phyloP scores from a whole-genome alignment of 2,329 filamentous ascomycete genomes.

The Orbilia brochopaga region DNA sequence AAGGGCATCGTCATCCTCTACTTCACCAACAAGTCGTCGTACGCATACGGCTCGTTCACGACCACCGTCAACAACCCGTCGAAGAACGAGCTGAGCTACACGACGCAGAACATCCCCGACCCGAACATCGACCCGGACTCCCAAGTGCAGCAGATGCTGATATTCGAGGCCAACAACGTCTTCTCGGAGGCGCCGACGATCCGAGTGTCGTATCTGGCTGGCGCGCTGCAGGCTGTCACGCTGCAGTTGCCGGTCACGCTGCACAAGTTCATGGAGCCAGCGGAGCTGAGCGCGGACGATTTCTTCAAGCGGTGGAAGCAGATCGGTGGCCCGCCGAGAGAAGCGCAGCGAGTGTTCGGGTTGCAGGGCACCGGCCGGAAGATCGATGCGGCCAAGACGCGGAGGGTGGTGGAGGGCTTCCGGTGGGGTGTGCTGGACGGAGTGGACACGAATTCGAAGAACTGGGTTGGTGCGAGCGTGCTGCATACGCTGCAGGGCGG shows the following conservation, averaged over 20 bases:
- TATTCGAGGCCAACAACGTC: constrained; percentile 84
- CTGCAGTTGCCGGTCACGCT: constrained; percentile 85
- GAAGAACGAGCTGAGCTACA: constrained; percentile 75
- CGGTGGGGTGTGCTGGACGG: constrained; percentile 83
- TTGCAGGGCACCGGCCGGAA: constrained; percentile 66
- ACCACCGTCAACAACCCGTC: constrained; percentile 82
- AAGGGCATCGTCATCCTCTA: constrained; percentile 95
- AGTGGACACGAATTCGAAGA: constrained; percentile 91
- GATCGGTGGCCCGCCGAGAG: constrained; percentile 84
- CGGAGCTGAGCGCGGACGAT: constrained; percentile 83
- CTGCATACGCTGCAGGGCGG: constrained; percentile 80
- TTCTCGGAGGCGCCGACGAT: constrained; percentile 89
- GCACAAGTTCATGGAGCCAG: constrained; percentile 96
- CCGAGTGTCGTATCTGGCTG: constrained; percentile 90
- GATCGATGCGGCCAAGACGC: constrained; percentile 73
- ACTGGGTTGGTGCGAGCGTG: constrained; percentile 89
- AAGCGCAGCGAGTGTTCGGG: constrained; percentile 85
- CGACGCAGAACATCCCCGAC: constrained; percentile 86
- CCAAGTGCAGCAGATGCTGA: constrained; percentile 90
- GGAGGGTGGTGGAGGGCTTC: constrained; percentile 79
- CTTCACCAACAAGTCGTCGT: constrained; percentile 90
- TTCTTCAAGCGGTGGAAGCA: constrained; percentile 99
- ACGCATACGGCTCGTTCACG: constrained; percentile 85
- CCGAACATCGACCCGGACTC: constrained; percentile 74
- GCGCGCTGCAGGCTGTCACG: constrained; percentile 88